phyloP scores from a whole-genome alignment of 257 asterid genomes.

The Apocynum venetum region DNA sequence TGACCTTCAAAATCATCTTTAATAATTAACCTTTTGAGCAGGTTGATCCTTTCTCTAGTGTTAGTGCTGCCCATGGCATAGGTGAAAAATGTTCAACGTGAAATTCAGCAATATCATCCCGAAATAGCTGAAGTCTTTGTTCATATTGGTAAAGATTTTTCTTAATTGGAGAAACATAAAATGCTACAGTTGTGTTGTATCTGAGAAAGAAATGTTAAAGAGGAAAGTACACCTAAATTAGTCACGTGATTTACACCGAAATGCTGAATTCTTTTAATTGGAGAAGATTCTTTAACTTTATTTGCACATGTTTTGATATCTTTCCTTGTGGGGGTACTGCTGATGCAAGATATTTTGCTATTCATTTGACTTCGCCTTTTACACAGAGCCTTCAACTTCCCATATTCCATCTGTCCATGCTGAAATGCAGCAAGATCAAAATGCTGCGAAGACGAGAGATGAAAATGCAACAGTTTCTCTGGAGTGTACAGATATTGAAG shows the following conservation, averaged over 20 bases:
- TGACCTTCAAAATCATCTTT: neutral
- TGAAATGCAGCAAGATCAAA: constrained; percentile 20
- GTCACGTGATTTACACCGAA: neutral
- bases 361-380: neutral
- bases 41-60: constrained; percentile 97
- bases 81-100: constrained; percentile 75
- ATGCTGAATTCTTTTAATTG: neutral
- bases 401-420: constrained; percentile 25
- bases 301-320: neutral
- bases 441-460: constrained; percentile 21
- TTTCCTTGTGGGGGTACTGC: neutral
- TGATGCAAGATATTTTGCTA: neutral
- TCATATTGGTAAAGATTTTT: constrained; percentile 58
- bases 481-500: constrained; percentile 51
- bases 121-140: constrained; percentile 91
- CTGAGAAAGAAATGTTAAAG: neutral
- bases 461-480: constrained; percentile 15
- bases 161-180: neutral
- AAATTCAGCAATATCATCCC: constrained; percentile 68
- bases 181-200: neutral
- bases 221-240: neutral
- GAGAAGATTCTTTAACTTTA: neutral
- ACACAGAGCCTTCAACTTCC: constrained; percentile 61
- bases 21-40: constrained; percentile 20
- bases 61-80: constrained; percentile 86